Base-by-base conservation (phyloP, 2,329 filamentous ascomycete species). In the Trichothecium sympodiale region DNA sequence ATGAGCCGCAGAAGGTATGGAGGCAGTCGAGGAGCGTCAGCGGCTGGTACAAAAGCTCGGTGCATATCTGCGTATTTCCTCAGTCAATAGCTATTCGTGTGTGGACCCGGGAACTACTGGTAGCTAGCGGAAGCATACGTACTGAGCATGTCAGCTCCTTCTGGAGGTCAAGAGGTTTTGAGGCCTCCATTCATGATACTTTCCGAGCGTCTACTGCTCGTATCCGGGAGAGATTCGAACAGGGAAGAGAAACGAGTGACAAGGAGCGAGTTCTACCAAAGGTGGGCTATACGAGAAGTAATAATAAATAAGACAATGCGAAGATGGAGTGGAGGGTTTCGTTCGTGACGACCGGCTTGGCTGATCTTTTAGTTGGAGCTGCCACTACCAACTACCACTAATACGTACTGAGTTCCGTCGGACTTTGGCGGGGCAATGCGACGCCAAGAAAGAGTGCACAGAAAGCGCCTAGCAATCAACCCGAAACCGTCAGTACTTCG, bases 111-210 rank as follows among this genome's bases (percentile, higher is more conserved):
- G 29, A 8, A n/a, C 34, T 25, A 38, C 23, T 20, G 17, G 33
- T 32, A 9, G 27, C 18, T 28, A 14, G 28, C 17, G 34, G 17
- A 32, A 34, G 41, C 33, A 41, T 29, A 75, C 83, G 64, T 72
- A 94, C 88, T 55, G 89, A 94, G 66, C 89, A 96, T 36, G 82
- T 88, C 62, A 96, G 67, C 72, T 98, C 91, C 60, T 81, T 89
- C 64, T 95, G 91, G 48, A 95, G 69, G 59, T 93, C 85, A 51
- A 77, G 57, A 40, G 63, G 58, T 47, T 62, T 67, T 51, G 64
- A 59, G 44, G 64, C 56, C 49, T 67, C 67, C 69, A 74, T 74
- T 52, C 58, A 60, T 56, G 47, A 45, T 47, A 52, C n/a, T 17
- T 39, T 20, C 20, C 35, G 31, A 9, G 23, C 25, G 17, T 5